Base-by-base conservation (phyloP, 345 rosid genomes). In the Anacardium occidentale region DNA sequence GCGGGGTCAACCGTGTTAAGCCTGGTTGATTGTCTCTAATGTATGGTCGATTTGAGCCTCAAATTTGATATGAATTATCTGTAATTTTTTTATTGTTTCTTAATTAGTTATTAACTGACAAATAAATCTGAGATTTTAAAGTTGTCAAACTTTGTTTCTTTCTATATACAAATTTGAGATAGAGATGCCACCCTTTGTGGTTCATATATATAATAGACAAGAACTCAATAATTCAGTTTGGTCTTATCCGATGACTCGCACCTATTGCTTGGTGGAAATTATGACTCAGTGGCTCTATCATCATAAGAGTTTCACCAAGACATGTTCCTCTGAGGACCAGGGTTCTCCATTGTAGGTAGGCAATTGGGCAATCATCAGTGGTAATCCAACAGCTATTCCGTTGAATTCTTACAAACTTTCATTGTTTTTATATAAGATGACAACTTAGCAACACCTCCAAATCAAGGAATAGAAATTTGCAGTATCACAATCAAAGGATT, bases 1-100 rank as follows among this genome's bases (percentile, higher is more conserved):
- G 25, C 7, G 0, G 83, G 82, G 84, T 74, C 83, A 60, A 15
- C 34, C 55, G 13, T 56, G 7, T 37, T 37, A 37, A 0, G 42
- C 42, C 7, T 37, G 9, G 29, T 62, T 45, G 29, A 22, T 76
- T 76, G 75, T 71, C n/a, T 73, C 21, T 32, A 40, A 66, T 20
- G 42, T 10, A 60, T 44, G 61, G 52, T 5, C 57, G 34, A 70
- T 50, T 44, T 40, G 63, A 71, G 71, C 59, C 73, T 61, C 64
- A 61, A 8, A 66, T 32, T 72, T 77, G 69, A 13, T 34, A 50
- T 15, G 1, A 53, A 10, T 37, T 12, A 34, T 20, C 20, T 55
- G 42, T 69, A 29, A 22, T 52, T 40, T 6, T 18, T 54, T 45
- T 64, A 25, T 24, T 26, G 2, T 9, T 10, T 11, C 8, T 44